phyloP scores from a whole-genome alignment of 1,284 basidiomycete genomes.

The Chiua sp. region DNA sequence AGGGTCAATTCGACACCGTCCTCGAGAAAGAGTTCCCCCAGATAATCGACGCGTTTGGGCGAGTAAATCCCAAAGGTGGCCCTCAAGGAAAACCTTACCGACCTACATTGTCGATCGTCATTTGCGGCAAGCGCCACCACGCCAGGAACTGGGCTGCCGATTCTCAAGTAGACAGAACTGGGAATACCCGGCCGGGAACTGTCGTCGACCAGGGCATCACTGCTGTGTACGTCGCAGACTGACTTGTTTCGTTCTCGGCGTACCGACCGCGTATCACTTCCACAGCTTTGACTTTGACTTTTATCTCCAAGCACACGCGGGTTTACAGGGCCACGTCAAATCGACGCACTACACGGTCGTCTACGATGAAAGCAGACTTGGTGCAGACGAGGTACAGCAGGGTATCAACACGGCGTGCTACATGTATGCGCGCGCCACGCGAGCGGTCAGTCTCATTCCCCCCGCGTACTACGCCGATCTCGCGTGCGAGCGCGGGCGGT shows the following conservation, averaged over 20 bases:
- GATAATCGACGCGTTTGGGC: constrained; percentile 63
- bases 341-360: constrained; percentile 78
- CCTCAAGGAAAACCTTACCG: constrained; percentile 50
- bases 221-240: constrained; percentile 53
- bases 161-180: constrained; percentile 57
- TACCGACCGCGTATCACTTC: background rate
- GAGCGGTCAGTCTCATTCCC: constrained; percentile 76
- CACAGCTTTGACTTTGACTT: constrained; percentile 74
- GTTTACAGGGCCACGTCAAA: constrained; percentile 45
- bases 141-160: constrained; percentile 65
- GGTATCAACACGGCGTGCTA: constrained; percentile 69
- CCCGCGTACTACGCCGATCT: constrained; percentile 80
- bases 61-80: constrained; percentile 43
- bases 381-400: constrained; percentile 70
- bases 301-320: constrained; percentile 75
- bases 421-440: constrained; percentile 76
- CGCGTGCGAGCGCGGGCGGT: constrained; percentile 75
- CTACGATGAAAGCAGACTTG: constrained; percentile 70
- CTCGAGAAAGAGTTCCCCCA: constrained; percentile 62
- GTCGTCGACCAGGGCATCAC: constrained; percentile 78
- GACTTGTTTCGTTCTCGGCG: background rate
- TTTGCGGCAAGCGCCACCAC: constrained; percentile 85
- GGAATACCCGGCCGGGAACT: constrained; percentile 77
- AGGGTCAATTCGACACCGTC: constrained; percentile 76
- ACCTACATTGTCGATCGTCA: constrained; percentile 70